Percentiles rank a stretch among this genome's conserved stretches.
Evolutionary conservation across 1,139 yeast species (phyloP).

Genomic region (Candida neerlandica): DNA sequence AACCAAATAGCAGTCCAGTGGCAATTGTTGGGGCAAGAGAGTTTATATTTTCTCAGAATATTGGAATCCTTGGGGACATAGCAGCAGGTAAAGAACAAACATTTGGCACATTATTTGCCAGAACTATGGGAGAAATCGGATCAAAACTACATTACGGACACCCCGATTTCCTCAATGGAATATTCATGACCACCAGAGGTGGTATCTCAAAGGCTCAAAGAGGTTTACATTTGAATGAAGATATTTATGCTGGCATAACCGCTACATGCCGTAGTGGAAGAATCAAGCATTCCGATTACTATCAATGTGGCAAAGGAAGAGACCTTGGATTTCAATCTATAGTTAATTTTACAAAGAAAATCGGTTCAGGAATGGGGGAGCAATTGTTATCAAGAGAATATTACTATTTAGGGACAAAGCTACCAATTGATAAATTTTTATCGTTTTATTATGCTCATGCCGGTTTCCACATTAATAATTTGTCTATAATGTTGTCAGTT

Average conservation of each 20-base stretch:
- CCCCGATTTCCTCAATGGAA: conserved; percentile 83
- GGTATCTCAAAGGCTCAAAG: conserved; percentile 89
- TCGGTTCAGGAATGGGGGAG: conserved; percentile 96
- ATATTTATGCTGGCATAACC: conserved; percentile 89
- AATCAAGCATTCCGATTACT: conserved; percentile 85
- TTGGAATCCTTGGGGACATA: conserved; percentile 85
- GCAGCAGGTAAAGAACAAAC: conserved; percentile 96
- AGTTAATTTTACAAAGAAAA: conserved; percentile 80
- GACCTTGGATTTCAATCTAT: conserved; percentile 88
- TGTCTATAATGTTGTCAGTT: conserved; percentile 74
- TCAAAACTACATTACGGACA: conserved; percentile 92
- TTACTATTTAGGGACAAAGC: conserved; percentile 74
- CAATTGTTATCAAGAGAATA: conserved; percentile 84
- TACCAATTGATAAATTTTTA: conserved; percentile 78
- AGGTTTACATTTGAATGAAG: conserved; percentile 85
- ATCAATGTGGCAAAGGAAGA: conserved; percentile 90
- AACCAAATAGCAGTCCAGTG: conserved; percentile 46
- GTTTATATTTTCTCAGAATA: conserved; percentile 81
- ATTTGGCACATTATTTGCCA: conserved; percentile 85
- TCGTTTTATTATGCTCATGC: conserved; percentile 92
- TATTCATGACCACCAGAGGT: conserved; percentile 88
- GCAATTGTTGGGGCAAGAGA: conserved; percentile 91
- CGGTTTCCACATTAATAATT: conserved; percentile 84
- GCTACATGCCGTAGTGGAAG: conserved; percentile 82
- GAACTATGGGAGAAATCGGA: conserved; percentile 83